Conservation (phyloP, 1,284 basidiomycete species). For the Trichosporon sp. region DNA sequence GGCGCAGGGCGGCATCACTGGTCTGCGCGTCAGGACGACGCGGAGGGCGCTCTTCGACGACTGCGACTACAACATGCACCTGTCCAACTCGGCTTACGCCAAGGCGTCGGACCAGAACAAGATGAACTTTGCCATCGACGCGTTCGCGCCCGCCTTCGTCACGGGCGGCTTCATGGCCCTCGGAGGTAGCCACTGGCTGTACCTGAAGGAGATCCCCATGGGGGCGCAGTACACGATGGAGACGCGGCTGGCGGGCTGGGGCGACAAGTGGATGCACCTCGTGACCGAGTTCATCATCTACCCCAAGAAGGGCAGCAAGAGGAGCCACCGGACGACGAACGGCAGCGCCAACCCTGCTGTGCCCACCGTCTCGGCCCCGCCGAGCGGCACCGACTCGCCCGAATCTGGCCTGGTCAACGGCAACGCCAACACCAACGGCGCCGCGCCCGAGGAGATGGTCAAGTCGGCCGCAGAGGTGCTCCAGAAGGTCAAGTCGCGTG, state of each 20-base stretch:
- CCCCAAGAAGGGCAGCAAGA: slow-evolving; percentile 52
- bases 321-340: slow-evolving; percentile 10
- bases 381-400: slow-evolving; percentile 12
- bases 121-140: slow-evolving; percentile 52
- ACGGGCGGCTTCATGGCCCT: slow-evolving; percentile 65
- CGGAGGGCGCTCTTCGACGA: slow-evolving; percentile 41
- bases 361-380: slow-evolving; percentile 8
- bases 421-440: not conserved
- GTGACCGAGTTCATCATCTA: slow-evolving; percentile 63
- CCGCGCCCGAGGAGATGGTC: not conserved
- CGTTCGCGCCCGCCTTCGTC: slow-evolving; percentile 60
- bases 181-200: slow-evolving; percentile 66
- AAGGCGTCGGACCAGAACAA: slow-evolving; percentile 54
- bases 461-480: slow-evolving; percentile 8
- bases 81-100: slow-evolving; percentile 45
- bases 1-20: slow-evolving; percentile 25
- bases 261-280: slow-evolving; percentile 74
- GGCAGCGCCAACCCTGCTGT: slow-evolving; percentile 1
- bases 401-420: slow-evolving; percentile 12
- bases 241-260: slow-evolving; percentile 64
- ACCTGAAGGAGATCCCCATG: slow-evolving; percentile 72
- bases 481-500: slow-evolving; percentile 9
- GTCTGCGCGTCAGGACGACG: slow-evolving; percentile 22
- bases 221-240: slow-evolving; percentile 64
- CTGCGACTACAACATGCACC: slow-evolving; percentile 48